A percentile compares a stretch with the other conserved stretches of the same genome.
Conservation (phyloP, 2,329 filamentous ascomycete genomes). For the Epicoccum nigrum region DNA sequence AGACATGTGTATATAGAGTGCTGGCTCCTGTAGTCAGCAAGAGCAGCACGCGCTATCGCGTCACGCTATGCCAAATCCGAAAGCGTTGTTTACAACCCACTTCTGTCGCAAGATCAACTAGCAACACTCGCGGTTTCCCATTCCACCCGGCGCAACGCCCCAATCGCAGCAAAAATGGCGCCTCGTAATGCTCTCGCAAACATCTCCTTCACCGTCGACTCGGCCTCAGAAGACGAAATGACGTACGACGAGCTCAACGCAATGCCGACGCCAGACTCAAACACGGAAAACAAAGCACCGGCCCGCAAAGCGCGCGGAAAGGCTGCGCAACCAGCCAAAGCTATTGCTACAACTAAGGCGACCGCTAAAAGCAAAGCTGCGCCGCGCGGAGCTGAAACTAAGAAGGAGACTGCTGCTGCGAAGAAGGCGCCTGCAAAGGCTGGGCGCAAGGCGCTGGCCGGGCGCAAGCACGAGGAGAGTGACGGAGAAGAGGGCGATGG, state of each 20-base stretch:
- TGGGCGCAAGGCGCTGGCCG: slow-evolving; percentile 50
- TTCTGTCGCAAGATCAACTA: slow-evolving; percentile 7
- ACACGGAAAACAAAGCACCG: slow-evolving; percentile 47
- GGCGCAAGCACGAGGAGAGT: slow-evolving; percentile 50
- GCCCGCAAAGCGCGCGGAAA: slow-evolving; percentile 43
- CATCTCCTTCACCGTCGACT: slow-evolving; percentile 49
- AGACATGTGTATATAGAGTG: too few relatives aligned
- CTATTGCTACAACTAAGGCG: slow-evolving; percentile 36
- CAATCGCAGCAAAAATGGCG: slow-evolving; percentile 33
- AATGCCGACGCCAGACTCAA: slow-evolving; percentile 50
- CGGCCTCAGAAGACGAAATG: slow-evolving; percentile 51
- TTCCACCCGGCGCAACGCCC: slow-evolving; percentile 2
- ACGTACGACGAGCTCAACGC: slow-evolving; percentile 42
- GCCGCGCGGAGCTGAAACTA: slow-evolving; percentile 47
- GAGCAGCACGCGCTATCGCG: slow-evolving; percentile 11
- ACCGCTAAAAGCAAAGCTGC: slow-evolving; percentile 44
- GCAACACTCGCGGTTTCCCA: slow-evolving; percentile 11
- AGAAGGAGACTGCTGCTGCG: slow-evolving; percentile 45
- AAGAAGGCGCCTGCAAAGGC: slow-evolving; percentile 44
- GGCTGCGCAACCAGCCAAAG: slow-evolving; percentile 33
- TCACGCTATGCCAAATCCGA: neutral
- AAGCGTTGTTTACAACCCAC: slow-evolving; percentile 19
- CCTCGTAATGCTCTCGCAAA: slow-evolving; percentile 40
- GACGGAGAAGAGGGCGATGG: slow-evolving; percentile 55
- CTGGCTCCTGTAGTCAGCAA: too few relatives aligned